Evolutionary conservation across 2,329 filamentous ascomycete genomes (phyloP).

Genomic region (Uncinocarpus reesii): DNA sequence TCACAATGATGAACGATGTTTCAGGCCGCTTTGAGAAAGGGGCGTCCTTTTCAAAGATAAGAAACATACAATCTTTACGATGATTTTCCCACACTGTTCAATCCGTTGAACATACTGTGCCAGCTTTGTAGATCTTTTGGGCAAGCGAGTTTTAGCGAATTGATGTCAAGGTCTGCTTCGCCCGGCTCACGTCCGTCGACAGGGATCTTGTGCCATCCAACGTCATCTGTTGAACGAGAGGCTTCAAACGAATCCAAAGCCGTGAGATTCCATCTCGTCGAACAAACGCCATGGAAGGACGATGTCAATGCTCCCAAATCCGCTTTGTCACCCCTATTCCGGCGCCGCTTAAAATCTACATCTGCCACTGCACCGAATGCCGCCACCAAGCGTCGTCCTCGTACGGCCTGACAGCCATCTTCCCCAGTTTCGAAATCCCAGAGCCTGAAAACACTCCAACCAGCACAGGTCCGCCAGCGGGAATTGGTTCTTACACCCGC

Average conservation of each 20-base stretch:
- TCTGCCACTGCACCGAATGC: constrained; percentile 61
- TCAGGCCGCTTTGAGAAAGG: no score
- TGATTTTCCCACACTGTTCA: no score
- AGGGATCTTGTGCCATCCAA: no score
- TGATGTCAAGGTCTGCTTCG: no score
- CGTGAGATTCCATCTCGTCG: constrained; percentile 22
- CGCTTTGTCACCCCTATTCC: constrained; percentile 52
- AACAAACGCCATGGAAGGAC: constrained; percentile 49
- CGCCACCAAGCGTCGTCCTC: constrained; percentile 55
- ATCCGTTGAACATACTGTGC: no score
- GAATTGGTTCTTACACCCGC: constrained; percentile 38
- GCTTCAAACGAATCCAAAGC: not conserved
- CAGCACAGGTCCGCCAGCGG: not conserved
- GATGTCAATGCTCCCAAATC: constrained; percentile 56
- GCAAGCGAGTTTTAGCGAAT: no score
- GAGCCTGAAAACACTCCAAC: constrained; percentile 12
- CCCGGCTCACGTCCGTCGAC: no score
- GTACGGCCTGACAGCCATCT: constrained; percentile 60
- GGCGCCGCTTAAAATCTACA: constrained; percentile 54
- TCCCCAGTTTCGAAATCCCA: constrained; percentile 54
- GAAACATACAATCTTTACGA: no score
- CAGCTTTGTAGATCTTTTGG: no score
- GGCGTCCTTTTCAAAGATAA: no score
- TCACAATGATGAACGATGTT: no score
- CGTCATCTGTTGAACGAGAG: no score